Evolutionary conservation across 2,329 filamentous ascomycete species (phyloP).

Genomic region (Talaromyces sp.): DNA sequence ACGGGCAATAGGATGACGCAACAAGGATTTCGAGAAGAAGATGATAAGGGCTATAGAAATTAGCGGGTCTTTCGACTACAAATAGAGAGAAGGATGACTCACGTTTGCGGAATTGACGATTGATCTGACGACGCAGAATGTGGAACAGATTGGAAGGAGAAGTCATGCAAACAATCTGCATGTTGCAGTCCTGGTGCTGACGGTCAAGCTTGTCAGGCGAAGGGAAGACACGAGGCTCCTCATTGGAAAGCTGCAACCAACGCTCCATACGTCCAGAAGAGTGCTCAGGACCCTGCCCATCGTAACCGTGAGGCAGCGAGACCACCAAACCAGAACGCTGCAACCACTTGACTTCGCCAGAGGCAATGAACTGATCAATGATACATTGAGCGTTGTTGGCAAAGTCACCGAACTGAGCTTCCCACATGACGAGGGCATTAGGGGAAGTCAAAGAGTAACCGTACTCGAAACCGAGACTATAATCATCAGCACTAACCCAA

Average conservation of each 20-base stretch:
- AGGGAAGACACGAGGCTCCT: constrained; percentile 93
- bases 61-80: background rate
- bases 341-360: constrained; percentile 97
- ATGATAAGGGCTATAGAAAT: constrained; percentile 70
- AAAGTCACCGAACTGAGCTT: constrained; percentile 98
- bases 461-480: constrained; percentile 92
- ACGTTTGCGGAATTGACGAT: constrained; percentile 99
- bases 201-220: constrained; percentile 83
- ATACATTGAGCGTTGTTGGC: constrained; percentile 99
- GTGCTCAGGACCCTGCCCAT: constrained; percentile 97
- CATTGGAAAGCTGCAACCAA: constrained; percentile 95
- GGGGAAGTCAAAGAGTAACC: constrained; percentile 96
- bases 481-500: constrained; percentile 51
- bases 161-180: constrained; percentile 98
- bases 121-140: constrained; percentile 92
- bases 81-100: constrained; percentile 43
- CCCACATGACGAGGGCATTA: constrained; percentile 98
- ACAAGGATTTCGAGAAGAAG: constrained; percentile 97
- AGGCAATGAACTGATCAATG: constrained; percentile 97
- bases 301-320: constrained; percentile 95
- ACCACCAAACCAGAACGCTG: constrained; percentile 95
- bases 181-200: constrained; percentile 99
- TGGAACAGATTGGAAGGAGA: constrained; percentile 95
- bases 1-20: constrained; percentile 88
- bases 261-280: constrained; percentile 96